Conservation (phyloP, 345 rosid species). For the Citrus glauca region DNA sequence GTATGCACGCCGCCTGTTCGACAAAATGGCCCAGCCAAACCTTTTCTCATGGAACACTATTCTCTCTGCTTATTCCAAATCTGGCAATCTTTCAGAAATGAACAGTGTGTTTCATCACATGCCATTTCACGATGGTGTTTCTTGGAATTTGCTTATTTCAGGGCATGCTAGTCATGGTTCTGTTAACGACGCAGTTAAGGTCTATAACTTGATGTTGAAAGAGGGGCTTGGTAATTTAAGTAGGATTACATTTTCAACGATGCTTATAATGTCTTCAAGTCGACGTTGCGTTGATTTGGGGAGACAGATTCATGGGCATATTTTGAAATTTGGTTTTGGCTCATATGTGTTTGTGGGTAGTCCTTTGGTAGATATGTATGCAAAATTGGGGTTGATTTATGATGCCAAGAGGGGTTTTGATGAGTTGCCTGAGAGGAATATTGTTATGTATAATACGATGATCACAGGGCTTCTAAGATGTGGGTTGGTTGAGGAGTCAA, state of each 20-base stretch:
- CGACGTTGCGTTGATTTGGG: constrained; percentile 47
- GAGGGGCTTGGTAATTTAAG: constrained; percentile 47
- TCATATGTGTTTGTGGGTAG: constrained; percentile 60
- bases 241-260: constrained; percentile 69
- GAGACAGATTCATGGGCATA: constrained; percentile 71
- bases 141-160: constrained; percentile 81
- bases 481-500: constrained; percentile 64
- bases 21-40: constrained; percentile 53
- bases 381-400: constrained; percentile 52
- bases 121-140: constrained; percentile 63
- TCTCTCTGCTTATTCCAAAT: constrained; percentile 68
- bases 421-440: constrained; percentile 44
- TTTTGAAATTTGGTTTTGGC: constrained; percentile 63
- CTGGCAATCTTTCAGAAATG: constrained; percentile 56
- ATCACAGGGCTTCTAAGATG: constrained; percentile 61
- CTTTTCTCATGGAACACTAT: constrained; percentile 78
- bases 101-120: constrained; percentile 44
- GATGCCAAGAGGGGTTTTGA: constrained; percentile 64
- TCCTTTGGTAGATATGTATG: constrained; percentile 81
- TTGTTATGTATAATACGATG: constrained; percentile 70
- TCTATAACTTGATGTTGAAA: constrained; percentile 63
- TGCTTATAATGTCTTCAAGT: constrained; percentile 59
- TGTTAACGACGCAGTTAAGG: constrained; percentile 46
- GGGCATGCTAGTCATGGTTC: constrained; percentile 55
- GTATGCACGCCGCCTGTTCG: constrained; percentile 72